These are phyloP conservation scores for Cercospora zeae-maydis DNA, from an alignment of 2,329 filamentous ascomycete genomes.

Conservation along the genomic window DNA sequence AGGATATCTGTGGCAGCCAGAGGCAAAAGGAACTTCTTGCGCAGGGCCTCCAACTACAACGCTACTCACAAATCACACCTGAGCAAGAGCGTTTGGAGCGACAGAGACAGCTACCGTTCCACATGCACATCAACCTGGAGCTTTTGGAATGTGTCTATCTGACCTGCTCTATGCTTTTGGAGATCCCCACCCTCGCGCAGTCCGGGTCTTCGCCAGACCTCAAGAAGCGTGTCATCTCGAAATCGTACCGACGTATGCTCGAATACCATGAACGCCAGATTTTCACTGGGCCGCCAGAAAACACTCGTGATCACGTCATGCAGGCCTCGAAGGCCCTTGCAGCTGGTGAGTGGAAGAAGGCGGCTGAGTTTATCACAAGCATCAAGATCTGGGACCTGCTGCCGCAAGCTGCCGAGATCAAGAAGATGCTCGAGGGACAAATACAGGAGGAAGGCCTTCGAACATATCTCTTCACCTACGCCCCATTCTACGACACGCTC, in stretches of 20 bases:
- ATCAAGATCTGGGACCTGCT: slow-evolving; percentile 99
- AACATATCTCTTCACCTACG: slow-evolving; percentile 99
- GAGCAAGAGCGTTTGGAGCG: slow-evolving; percentile 97
- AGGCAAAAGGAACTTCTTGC: slow-evolving; percentile 96
- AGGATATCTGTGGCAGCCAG: slow-evolving; percentile 96
- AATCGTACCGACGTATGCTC: slow-evolving; percentile 98
- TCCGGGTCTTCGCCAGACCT: slow-evolving; percentile 94
- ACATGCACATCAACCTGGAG: slow-evolving; percentile 99
- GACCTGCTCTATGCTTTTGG: slow-evolving; percentile 97
- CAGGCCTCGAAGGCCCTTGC: slow-evolving; percentile 96
- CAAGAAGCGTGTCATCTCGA: slow-evolving; percentile 97
- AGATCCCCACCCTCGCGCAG: slow-evolving; percentile 95
- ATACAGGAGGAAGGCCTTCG: slow-evolving; percentile 97
- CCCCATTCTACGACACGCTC: slow-evolving; percentile 97
- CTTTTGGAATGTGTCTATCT: slow-evolving; percentile 97
- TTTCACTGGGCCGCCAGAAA: slow-evolving; percentile 96
- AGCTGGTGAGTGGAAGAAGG: slow-evolving; percentile 97
- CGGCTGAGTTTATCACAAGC: slow-evolving; percentile 85
- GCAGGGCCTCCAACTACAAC: slow-evolving; percentile 97
- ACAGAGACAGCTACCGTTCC: slow-evolving; percentile 96
- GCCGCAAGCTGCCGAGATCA: slow-evolving; percentile 87
- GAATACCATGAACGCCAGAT: slow-evolving; percentile 99
- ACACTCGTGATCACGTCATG: slow-evolving; percentile 98
- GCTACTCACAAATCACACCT: slow-evolving; percentile 91
- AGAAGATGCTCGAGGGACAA: slow-evolving; percentile 94